These are phyloP conservation scores for Lentinula boryana DNA, from an alignment of 768 basidiomycete genomes.

Conservation along the genomic window DNA sequence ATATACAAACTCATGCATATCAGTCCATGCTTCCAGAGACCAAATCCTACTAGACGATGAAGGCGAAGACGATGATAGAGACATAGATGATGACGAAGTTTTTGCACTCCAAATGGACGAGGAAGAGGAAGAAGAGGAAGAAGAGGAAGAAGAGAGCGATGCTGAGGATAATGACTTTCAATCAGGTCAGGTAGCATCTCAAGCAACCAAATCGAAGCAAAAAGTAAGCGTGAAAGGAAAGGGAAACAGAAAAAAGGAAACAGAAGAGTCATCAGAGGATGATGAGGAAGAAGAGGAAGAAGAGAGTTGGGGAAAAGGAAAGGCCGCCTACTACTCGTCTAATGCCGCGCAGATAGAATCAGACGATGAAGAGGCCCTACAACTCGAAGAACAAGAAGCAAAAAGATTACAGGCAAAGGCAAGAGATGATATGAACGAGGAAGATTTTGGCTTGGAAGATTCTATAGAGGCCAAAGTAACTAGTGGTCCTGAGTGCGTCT, in stretches of 20 bases:
- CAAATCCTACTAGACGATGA: constrained; percentile 72
- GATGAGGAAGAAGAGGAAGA: constrained; percentile 29
- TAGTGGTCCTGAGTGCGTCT: constrained; percentile 27
- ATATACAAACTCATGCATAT: constrained; percentile 5
- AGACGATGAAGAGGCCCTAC: constrained; percentile 85
- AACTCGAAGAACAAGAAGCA: constrained; percentile 86
- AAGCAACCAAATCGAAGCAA: constrained; percentile 18
- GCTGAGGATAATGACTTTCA: constrained; percentile 24
- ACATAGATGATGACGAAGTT: constrained; percentile 75
- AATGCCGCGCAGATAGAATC: constrained; percentile 77
- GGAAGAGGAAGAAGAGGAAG: constrained; percentile 40
- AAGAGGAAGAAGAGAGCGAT: constrained; percentile 29
- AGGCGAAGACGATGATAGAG: constrained; percentile 39
- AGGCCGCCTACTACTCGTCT: constrained; percentile 80
- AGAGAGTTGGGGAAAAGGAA: constrained; percentile 80
- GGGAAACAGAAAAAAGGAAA: constrained; percentile 22
- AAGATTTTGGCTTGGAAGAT: constrained; percentile 82
- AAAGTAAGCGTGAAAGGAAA: constrained; percentile 13
- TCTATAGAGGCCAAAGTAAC: constrained; percentile 31
- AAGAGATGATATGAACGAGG: constrained; percentile 63
- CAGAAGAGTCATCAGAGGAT: constrained; percentile 17
- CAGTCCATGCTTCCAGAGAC: constrained; percentile 73
- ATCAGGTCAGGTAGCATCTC: constrained; percentile 14
- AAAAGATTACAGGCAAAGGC: constrained; percentile 71
- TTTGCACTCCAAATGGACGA: constrained; percentile 60